phyloP scores from a whole-genome alignment of 2,329 filamentous ascomycete genomes.

The Cladobotryum mycophilum region DNA sequence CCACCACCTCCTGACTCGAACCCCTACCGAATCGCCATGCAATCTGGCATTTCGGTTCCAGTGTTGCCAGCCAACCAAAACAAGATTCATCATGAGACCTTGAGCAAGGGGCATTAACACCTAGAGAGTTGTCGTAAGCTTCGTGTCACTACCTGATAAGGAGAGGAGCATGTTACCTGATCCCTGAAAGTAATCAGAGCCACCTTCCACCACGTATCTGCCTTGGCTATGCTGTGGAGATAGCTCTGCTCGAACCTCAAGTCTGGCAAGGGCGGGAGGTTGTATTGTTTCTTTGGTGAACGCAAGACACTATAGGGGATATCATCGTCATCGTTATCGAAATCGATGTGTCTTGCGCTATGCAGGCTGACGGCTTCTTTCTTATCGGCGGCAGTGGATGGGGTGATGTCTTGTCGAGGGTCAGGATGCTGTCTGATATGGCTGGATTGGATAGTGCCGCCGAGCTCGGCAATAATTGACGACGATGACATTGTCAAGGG shows the following conservation, averaged over 20 bases:
- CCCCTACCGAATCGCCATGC: conserved; percentile 70
- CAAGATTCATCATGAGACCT: conserved; percentile 81
- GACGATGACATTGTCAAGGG: conserved; percentile 41
- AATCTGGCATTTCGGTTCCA: conserved; percentile 79
- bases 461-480: conserved; percentile 59
- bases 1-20: conserved; percentile 83
- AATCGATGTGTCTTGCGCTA: conserved; percentile 16
- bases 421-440: conserved; percentile 71
- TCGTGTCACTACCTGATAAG: background rate
- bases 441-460: conserved; percentile 73
- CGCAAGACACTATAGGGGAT: conserved; percentile 62
- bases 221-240: conserved; percentile 75
- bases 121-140: conserved; percentile 36
- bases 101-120: conserved; percentile 81
- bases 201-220: conserved; percentile 73
- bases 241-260: conserved; percentile 98
- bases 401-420: conserved; percentile 65
- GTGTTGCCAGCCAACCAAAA: conserved; percentile 79
- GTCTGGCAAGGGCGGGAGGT: conserved; percentile 68
- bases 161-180: conserved; percentile 52
- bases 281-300: conserved; percentile 40
- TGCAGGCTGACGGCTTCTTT: conserved; percentile 8
- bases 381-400: conserved; percentile 13
- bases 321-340: conserved; percentile 47
- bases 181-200: conserved; percentile 81